phyloP scores from a whole-genome alignment of 129 eudicot genomes.

The Daucus carota region DH1_v3.0 NC_030386.2:6455501-6456000 shows the following conservation, averaged over 20 bases:
- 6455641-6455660: constrained; percentile 69
- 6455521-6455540: background rate
- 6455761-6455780: too few species aligned
- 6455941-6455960: background rate
- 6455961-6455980: background rate
- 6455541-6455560: background rate
- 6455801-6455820: background rate
- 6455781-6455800: background rate
- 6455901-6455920: background rate
- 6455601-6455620: constrained; percentile 93
- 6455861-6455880: background rate
- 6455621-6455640: constrained; percentile 85
- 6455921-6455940: background rate
- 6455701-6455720: constrained; percentile 37
- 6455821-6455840: background rate
- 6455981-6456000: background rate
- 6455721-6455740: background rate
- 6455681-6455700: constrained; percentile 75
- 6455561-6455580: background rate
- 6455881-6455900: background rate
- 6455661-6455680: constrained; percentile 81
- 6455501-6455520: constrained; percentile 28
- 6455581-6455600: background rate
- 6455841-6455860: background rate
- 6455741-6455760: background rate